Evolutionary conservation across 371 early-diverging fungal genomes (phyloP).

Genomic region (Quaeritorhiza haematococci): DNA sequence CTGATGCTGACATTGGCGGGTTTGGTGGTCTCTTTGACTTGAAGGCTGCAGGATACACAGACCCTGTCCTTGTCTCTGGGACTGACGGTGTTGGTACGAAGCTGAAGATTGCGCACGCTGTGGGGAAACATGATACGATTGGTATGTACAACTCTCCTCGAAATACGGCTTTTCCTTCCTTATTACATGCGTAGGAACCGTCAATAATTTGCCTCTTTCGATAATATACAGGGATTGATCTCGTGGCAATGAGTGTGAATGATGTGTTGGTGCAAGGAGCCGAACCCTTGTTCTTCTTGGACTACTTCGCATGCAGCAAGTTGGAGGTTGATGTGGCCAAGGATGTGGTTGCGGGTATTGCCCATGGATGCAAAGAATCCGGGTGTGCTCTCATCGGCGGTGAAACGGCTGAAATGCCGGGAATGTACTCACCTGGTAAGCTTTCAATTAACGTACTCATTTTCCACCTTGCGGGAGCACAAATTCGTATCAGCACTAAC

Average conservation of each 20-base stretch:
- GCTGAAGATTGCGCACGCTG: slow-evolving; percentile 87
- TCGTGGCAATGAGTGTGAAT: slow-evolving; percentile 98
- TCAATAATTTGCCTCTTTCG: slow-evolving; percentile 7
- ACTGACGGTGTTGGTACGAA: slow-evolving; percentile 99
- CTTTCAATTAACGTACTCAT: slow-evolving; percentile 6
- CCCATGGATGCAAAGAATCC: slow-evolving; percentile 83
- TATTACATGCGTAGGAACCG: too few relatives aligned
- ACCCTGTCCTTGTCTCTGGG: slow-evolving; percentile 90
- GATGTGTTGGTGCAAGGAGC: slow-evolving; percentile 98
- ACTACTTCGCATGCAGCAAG: slow-evolving; percentile 94
- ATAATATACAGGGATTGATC: slow-evolving; percentile 68
- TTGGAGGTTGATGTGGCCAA: slow-evolving; percentile 86
- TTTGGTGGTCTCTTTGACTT: slow-evolving; percentile 97
- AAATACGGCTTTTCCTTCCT: neutral
- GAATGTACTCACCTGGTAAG: slow-evolving; percentile 62
- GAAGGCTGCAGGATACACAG: slow-evolving; percentile 80
- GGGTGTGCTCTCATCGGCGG: slow-evolving; percentile 96
- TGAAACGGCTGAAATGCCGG: slow-evolving; percentile 99
- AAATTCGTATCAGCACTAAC: too few relatives aligned
- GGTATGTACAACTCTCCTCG: slow-evolving; percentile 17
- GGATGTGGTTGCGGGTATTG: slow-evolving; percentile 91
- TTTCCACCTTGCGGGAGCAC: too few relatives aligned
- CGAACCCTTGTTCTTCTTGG: slow-evolving; percentile 94
- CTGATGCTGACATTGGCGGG: slow-evolving; percentile 95
- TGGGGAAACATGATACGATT: slow-evolving; percentile 82